These are phyloP conservation scores for Chlorella sp. DNA, from an alignment of 139 green algal genomes.

Conservation along the genomic window DNA sequence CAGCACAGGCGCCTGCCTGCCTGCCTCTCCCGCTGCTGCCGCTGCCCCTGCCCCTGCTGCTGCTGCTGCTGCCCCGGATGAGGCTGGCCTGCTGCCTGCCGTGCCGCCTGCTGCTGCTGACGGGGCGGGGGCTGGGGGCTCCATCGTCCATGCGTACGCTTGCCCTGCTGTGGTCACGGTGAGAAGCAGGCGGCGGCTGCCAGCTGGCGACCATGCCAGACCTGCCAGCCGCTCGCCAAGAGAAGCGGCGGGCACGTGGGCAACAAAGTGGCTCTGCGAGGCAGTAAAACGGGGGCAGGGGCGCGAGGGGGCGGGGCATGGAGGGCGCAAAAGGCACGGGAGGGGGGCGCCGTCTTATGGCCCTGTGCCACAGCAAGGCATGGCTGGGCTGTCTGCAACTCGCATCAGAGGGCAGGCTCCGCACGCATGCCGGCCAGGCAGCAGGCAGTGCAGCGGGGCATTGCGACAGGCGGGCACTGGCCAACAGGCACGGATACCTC, in stretches of 20 bases:
- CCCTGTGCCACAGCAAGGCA: too few species aligned
- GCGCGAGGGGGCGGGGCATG: not conserved
- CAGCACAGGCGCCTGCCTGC: not conserved
- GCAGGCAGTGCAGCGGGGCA: not conserved
- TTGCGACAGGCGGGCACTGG: too few species aligned
- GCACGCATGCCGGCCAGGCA: not conserved
- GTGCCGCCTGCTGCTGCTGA: not conserved
- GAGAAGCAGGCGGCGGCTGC: slow-evolving; percentile 10
- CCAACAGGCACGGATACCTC: not conserved
- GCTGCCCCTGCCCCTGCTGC: not conserved
- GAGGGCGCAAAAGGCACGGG: not conserved
- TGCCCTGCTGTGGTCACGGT: not conserved
- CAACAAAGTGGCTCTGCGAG: slow-evolving; percentile 22
- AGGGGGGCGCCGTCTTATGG: too few species aligned
- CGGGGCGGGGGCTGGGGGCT: not conserved
- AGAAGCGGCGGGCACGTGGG: not conserved
- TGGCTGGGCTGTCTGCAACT: too few species aligned
- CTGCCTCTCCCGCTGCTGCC: not conserved
- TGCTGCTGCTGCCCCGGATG: not conserved
- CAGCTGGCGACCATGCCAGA: slow-evolving; percentile 12
- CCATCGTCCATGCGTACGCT: not conserved
- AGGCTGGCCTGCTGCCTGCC: not conserved
- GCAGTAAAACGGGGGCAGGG: not conserved
- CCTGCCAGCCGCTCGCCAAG: not conserved
- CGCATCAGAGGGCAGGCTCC: not conserved